Evolutionary conservation across 2,329 filamentous ascomycete species (phyloP).

Genomic region (Epichloe baconii): DNA sequence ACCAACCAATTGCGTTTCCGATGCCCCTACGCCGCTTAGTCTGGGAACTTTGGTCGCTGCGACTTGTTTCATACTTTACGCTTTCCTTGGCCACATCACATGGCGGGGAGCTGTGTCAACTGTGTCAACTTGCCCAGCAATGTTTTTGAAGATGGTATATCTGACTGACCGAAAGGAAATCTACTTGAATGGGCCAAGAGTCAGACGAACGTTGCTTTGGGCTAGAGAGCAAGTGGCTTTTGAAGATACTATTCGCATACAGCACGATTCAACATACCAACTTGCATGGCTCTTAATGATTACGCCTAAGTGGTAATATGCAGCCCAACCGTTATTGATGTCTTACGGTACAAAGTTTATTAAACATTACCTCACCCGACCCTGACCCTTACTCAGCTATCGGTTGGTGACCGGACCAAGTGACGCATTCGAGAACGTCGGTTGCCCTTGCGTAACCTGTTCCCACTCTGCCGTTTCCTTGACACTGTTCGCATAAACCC

Average conservation of each 20-base stretch:
- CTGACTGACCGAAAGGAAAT: neutral
- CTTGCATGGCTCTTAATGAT: no score
- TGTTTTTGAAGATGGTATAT: neutral
- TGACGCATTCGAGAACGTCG: slow-evolving; percentile 13
- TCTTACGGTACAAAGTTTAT: neutral
- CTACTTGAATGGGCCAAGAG: neutral
- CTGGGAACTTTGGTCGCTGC: slow-evolving; percentile 1
- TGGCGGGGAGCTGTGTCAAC: no score
- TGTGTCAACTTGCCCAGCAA: no score
- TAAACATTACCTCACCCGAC: neutral
- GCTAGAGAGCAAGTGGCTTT: no score
- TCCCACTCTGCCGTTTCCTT: slow-evolving; percentile 15
- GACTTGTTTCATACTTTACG: neutral
- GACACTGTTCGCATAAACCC: slow-evolving; percentile 10
- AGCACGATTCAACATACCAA: no score
- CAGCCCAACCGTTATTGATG: neutral
- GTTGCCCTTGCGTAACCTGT: slow-evolving; percentile 13
- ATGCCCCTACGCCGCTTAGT: neutral
- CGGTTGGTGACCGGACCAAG: slow-evolving; percentile 12
- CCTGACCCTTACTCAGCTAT: slow-evolving; percentile 7
- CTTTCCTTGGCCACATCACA: neutral
- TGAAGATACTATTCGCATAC: no score
- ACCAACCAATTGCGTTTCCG: neutral
- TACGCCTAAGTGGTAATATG: no score
- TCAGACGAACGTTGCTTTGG: no score